Base-by-base conservation (phyloP, 192 early-diverging fungal genomes). In the Coemansia sp. region DNA sequence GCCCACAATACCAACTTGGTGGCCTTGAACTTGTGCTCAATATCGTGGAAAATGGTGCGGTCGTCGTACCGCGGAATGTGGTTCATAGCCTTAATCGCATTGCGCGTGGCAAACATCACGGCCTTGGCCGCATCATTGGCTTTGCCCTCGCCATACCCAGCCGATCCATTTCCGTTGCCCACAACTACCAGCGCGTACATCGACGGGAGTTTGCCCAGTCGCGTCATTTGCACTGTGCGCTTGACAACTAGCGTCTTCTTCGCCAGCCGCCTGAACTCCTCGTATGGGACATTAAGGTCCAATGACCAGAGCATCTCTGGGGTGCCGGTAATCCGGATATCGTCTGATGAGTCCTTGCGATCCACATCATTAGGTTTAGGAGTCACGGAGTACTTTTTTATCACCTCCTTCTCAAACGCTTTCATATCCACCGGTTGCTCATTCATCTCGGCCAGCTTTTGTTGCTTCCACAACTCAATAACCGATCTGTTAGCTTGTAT, bases 121-220 rank as follows among this genome's bases (percentile, higher is more conserved):
- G 97, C 95, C 49, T 82, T 80, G 41, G 86, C 75, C 10, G 80
- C 82, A 61, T 98, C 97, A 35, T 85, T 72, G 37, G 90, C 88
- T 68, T 94, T 91, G 19, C 93, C 97, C 73, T 94, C 92, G 19
- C 97, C 97, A 68, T 90, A 95, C 17, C 97, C 96, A 6, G 93
- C 95, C 39, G 90, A 82, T 2, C 97, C 97, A 41, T 88, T 84
- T 7, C 92, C 92, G 67, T 97, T 94, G 5, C 97, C 97, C 5
- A 99, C 95, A 3, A 98, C 93, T 6, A 99, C 97, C 47, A 96
- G 67, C 1, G 93, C 93, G 32, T 92, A 94, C 84, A 93, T 88
- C 27, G 88, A 88, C 35, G 89, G 87, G 23, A 88, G 78, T 67
- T 92, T 92, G 58, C 92, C 92, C 62, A 87, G 90, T 17, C 85